Percentiles rank a stretch among this genome's conserved stretches.
These are phyloP conservation scores for Orbilia javanica DNA, from an alignment of 2,329 filamentous ascomycete species.

Conservation along the genomic window DNA sequence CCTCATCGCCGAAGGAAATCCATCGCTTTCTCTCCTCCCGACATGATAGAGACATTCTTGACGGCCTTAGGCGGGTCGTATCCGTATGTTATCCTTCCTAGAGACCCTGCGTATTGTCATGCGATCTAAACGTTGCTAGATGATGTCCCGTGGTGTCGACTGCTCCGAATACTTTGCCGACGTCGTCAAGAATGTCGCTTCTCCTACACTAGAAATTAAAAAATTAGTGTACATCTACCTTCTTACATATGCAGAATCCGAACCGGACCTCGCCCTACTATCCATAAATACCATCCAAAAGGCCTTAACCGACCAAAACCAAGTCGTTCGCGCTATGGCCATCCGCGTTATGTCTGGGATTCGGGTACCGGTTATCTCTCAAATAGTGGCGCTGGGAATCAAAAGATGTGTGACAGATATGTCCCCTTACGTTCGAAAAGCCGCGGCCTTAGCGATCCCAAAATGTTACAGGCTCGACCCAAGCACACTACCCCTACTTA, in stretches of 20 bases:
- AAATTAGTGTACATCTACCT: constrained; percentile 99
- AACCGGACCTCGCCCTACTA: constrained; percentile 92
- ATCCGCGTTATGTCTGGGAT: constrained; percentile 98
- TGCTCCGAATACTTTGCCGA: constrained; percentile 96
- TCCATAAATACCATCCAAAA: constrained; percentile 99
- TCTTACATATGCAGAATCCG: constrained; percentile 93
- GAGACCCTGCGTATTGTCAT: neutral
- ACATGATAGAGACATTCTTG: constrained; percentile 90
- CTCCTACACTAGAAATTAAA: constrained; percentile 92
- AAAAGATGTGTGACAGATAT: constrained; percentile 94
- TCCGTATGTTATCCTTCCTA: constrained; percentile 72
- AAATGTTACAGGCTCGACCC: constrained; percentile 96
- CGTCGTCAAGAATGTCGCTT: constrained; percentile 97
- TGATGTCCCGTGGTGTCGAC: constrained; percentile 93
- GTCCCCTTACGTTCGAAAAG: constrained; percentile 92
- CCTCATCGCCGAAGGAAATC: constrained; percentile 81
- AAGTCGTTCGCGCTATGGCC: constrained; percentile 89
- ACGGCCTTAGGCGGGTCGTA: constrained; percentile 88
- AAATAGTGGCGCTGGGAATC: constrained; percentile 95
- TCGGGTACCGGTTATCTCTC: constrained; percentile 95
- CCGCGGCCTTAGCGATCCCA: constrained; percentile 91
- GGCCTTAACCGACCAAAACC: constrained; percentile 90
- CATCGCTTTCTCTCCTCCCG: constrained; percentile 95
- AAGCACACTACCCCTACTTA: constrained; percentile 82
- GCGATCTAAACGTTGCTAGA: constrained; percentile 69